Conservation (phyloP, 2,329 filamentous ascomycete species). For the Alternaria sp. region DNA sequence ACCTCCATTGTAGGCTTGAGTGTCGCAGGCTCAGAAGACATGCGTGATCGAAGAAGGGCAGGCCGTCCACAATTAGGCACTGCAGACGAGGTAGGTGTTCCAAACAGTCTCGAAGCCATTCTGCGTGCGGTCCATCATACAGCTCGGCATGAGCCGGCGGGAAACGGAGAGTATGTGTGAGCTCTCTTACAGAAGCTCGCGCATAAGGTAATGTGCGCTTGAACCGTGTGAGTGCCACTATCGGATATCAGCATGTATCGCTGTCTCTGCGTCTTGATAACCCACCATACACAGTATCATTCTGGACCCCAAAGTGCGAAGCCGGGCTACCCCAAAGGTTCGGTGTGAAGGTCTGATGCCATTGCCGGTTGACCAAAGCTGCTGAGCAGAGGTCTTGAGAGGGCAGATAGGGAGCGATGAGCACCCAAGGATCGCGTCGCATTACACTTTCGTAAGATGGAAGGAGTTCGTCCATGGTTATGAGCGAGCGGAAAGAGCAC, state of each 20-base stretch:
- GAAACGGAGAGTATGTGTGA: conserved; percentile 67
- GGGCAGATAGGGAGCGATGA: conserved; percentile 63
- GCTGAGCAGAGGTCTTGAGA: conserved; percentile 63
- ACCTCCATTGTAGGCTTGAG: conserved; percentile 33
- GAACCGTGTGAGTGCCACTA: conserved; percentile 66
- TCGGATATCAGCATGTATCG: conserved; percentile 10
- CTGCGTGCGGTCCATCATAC: conserved; percentile 64
- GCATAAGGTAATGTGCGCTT: conserved; percentile 62
- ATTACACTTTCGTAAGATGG: conserved; percentile 67
- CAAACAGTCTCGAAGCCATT: conserved; percentile 66
- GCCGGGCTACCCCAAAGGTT: conserved; percentile 68
- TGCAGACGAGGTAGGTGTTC: conserved; percentile 65
- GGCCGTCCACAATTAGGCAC: conserved; percentile 63
- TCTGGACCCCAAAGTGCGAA: conserved; percentile 65
- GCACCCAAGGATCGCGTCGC: conserved; percentile 60
- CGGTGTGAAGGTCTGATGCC: conserved; percentile 65
- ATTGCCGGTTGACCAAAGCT: conserved; percentile 62
- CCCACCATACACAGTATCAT: conserved; percentile 64
- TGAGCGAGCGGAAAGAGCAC: not conserved
- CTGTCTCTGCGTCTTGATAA: not conserved
- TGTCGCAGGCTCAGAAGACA: conserved; percentile 59
- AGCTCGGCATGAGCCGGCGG: conserved; percentile 66
- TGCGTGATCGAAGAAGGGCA: conserved; percentile 68
- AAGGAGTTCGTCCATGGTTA: conserved; percentile 61
- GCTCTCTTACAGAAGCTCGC: conserved; percentile 58